Percentiles rank a stretch among this genome's conserved stretches.
phyloP scores from a whole-genome alignment of 441 rosid species.

The Theobroma grandiflorum region DNA sequence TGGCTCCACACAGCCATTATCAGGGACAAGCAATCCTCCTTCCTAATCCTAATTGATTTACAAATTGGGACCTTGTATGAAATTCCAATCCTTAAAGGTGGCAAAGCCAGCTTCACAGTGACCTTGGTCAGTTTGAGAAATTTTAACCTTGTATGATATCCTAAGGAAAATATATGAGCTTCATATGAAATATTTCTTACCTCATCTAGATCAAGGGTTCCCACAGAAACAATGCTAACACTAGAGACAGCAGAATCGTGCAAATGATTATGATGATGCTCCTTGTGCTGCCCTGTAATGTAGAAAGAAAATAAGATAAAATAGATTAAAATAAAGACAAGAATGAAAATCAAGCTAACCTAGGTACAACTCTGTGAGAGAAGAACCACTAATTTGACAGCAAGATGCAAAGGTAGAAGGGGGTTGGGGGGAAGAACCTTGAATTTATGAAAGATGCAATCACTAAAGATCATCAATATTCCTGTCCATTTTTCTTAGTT shows the following conservation, averaged over 20 bases:
- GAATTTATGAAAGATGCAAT: background rate
- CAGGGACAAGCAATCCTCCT: background rate
- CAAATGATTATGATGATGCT: slow-evolving; percentile 65
- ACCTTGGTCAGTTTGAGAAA: background rate
- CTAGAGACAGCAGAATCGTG: slow-evolving; percentile 81
- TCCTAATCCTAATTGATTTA: background rate
- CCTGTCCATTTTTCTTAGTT: background rate
- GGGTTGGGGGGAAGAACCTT: background rate
- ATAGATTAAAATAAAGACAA: background rate
- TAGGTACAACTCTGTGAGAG: background rate
- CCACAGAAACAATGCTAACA: slow-evolving; percentile 72
- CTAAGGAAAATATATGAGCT: background rate
- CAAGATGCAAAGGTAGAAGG: background rate
- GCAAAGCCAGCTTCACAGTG: background rate
- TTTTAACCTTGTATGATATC: too few species aligned
- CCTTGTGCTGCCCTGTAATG: slow-evolving; percentile 52
- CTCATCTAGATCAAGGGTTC: slow-evolving; percentile 80
- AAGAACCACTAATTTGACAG: slow-evolving; percentile 1
- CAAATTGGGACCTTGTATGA: background rate
- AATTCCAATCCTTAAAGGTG: background rate
- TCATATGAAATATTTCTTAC: slow-evolving; percentile 32
- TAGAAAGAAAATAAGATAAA: slow-evolving; percentile 3
- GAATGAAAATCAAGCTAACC: background rate
- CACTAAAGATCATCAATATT: background rate
- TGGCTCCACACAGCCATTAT: background rate